Base-by-base conservation (phyloP, 2,329 filamentous ascomycete genomes). In the Pseudopyrenochaeta lycopersici region DNA sequence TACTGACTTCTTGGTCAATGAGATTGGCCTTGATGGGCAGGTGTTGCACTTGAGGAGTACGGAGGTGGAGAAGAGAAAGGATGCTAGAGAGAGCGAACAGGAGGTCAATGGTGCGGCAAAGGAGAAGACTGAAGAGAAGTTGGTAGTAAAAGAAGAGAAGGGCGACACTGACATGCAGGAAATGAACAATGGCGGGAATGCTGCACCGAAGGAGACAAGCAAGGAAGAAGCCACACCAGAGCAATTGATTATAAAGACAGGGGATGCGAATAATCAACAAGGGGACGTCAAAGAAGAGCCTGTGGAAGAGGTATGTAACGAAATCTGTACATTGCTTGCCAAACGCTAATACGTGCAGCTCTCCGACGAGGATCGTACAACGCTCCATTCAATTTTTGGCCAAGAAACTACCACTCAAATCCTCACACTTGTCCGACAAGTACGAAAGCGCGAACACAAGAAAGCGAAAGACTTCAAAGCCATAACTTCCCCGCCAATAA, bases 1-100 rank as follows among this genome's bases (percentile, higher is more conserved):
- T 75, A 94, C 92, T 3, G 93, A 97, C 74, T 97, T 97, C 67
- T 81, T 95, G 64, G 93, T 97, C 65, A 93, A 96, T 70, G 93
- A 97, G 76, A 94, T 97, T 58, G 80, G 85, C 17, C 87, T 88
- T 27, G 85, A 89, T 68, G 92, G 92, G 14, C 77, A 87, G 48
- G 90, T 96, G 12, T 75, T 95, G 46, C 91, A 94, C 74, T 80
- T 97, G 43, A 81, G 76, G 52, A 83, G 81, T 47, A 75, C 83
- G 21, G 66, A 63, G 27, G 64, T 61, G 9, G 58, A 58, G 44
- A 57, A 54, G 43, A 63, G 59, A 50, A 56, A 67, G 44, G 55
- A 36, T 4, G 49, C 32, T 5, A 56, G 70, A 46, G 64, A 61
- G 45, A 60, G 64, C 44, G 57, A 33, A n/a, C 44, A 51, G 12